Conservation (phyloP, 495 filamentous ascomycete genomes). For the Stereocaulon alpinum region DNA sequence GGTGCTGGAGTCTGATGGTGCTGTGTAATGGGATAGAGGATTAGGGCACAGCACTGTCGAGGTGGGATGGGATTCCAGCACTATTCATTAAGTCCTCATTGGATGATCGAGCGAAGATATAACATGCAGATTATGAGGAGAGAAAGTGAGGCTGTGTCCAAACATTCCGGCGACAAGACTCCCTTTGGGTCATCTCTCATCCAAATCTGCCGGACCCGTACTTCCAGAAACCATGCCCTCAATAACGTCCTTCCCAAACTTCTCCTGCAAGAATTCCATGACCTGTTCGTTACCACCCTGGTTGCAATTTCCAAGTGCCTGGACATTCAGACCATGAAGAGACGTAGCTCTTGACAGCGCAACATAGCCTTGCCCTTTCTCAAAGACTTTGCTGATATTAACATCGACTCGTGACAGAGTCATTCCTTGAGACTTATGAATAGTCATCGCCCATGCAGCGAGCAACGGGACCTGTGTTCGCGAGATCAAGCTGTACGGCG, state of each 20-base stretch:
- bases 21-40: too few species aligned
- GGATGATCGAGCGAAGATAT: too few species aligned
- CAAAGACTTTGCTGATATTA: conserved; percentile 82
- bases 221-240: too few species aligned
- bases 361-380: conserved; percentile 85
- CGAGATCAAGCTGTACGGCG: conserved; percentile 24
- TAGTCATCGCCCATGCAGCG: conserved; percentile 88
- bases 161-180: too few species aligned
- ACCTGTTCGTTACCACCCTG: neutral
- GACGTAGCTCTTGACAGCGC: conserved; percentile 63
- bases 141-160: too few species aligned
- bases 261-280: neutral
- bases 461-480: conserved; percentile 70
- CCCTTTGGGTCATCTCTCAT: too few species aligned
- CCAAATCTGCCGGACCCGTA: too few species aligned
- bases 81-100: too few species aligned
- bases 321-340: conserved; percentile 46
- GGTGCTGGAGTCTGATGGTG: too few species aligned
- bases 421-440: conserved; percentile 96
- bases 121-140: too few species aligned
- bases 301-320: neutral
- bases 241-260: neutral
- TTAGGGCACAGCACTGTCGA: too few species aligned
- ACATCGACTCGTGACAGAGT: conserved; percentile 89
- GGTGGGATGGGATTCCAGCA: too few species aligned